These are phyloP conservation scores for Populus hybrid DNA, from an alignment of 441 rosid genomes.

Conservation along the genomic window DNA sequence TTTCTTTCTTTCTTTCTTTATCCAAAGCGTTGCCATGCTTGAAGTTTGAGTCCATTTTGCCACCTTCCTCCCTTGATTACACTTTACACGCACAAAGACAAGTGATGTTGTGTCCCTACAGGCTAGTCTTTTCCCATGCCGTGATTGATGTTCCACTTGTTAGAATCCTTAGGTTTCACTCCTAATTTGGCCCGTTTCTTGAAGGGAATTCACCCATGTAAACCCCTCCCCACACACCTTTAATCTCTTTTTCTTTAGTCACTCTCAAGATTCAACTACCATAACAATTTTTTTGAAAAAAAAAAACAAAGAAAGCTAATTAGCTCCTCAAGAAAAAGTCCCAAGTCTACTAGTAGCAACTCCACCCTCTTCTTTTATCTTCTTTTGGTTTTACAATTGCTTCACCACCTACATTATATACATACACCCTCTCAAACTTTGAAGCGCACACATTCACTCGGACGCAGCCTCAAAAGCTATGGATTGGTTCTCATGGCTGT, in stretches of 20 bases:
- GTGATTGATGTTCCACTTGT: conserved; percentile 40
- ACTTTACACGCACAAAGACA: not conserved
- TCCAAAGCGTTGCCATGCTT: conserved; percentile 14
- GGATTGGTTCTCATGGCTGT: conserved; percentile 92
- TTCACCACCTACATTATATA: not conserved
- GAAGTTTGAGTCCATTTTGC: conserved; percentile 13
- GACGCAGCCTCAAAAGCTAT: conserved; percentile 20
- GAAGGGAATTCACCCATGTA: not conserved
- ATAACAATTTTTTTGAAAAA: conserved; percentile 9
- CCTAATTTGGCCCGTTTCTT: conserved; percentile 7
- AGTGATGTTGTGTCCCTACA: conserved; percentile 19
- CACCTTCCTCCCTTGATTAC: conserved; percentile 1
- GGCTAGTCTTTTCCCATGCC: conserved; percentile 30
- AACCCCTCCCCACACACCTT: conserved; percentile 24
- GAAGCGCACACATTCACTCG: conserved; percentile 8
- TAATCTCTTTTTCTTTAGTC: conserved; percentile 32
- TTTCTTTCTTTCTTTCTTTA: not conserved
- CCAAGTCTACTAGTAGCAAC: conserved; percentile 13
- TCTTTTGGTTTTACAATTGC: not conserved
- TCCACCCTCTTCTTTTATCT: conserved; percentile 5
- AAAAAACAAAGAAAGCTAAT: not conserved
- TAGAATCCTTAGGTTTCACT: conserved; percentile 17
- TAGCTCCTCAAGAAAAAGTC: conserved; percentile 13
- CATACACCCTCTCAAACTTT: conserved; percentile 11
- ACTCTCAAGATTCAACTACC: conserved; percentile 48